Conservation (phyloP, 73 alveolate genomes). For the Paramecium biaurelia region DNA sequence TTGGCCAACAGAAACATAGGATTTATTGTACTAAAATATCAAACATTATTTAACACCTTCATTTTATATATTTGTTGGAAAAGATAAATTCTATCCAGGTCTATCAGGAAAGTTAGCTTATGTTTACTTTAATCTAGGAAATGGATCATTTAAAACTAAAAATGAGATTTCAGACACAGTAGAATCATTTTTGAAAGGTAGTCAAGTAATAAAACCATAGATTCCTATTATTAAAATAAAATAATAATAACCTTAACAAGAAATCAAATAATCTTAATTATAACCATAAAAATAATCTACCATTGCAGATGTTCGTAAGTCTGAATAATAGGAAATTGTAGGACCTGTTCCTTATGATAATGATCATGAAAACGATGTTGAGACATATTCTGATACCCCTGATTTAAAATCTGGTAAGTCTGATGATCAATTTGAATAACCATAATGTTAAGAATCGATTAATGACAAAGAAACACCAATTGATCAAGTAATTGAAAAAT, state of each 20-base stretch:
- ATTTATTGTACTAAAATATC: not conserved
- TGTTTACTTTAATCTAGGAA: not conserved
- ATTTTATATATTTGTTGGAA: not conserved
- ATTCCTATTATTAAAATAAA: not conserved
- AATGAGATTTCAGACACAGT: not conserved
- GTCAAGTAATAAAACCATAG: not conserved
- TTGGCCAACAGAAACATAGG: not conserved
- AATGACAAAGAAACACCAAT: not conserved
- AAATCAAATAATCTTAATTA: not conserved
- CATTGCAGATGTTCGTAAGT: not conserved
- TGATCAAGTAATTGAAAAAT: not conserved
- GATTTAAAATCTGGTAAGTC: not conserved
- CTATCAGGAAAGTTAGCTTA: not conserved
- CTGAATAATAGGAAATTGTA: not conserved
- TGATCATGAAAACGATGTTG: not conserved
- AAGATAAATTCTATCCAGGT: conserved; percentile 31
- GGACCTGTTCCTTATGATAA: not conserved
- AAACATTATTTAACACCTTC: not conserved
- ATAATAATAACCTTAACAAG: not conserved
- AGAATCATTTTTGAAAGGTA: not conserved
- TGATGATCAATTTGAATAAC: not conserved
- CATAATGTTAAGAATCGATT: not conserved
- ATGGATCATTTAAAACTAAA: not conserved
- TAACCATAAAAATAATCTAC: not conserved
- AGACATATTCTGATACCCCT: not conserved